These are phyloP conservation scores for Pholiota microspora DNA, from an alignment of 768 basidiomycete species.

Conservation along the genomic window DNA sequence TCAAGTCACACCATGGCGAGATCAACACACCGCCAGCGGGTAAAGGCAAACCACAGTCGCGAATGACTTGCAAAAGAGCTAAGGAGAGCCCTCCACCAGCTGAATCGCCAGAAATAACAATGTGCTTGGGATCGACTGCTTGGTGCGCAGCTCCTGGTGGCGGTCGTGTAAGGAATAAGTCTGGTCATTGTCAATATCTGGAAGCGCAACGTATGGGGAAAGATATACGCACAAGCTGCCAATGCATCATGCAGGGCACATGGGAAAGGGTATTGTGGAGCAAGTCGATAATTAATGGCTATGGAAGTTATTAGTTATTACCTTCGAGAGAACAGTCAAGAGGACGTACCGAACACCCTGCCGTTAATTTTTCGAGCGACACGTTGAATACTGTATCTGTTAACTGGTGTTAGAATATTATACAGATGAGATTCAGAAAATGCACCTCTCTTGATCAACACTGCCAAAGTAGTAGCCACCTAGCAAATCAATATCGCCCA, in stretches of 20 bases:
- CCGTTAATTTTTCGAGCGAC: constrained; percentile 92
- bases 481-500: constrained; percentile 20
- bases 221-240: constrained; percentile 67
- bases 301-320: too few relatives aligned
- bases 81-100: constrained; percentile 89
- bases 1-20: constrained; percentile 91
- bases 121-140: constrained; percentile 76
- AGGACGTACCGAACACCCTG: constrained; percentile 67
- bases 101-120: constrained; percentile 88
- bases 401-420: neutral
- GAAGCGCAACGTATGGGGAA: neutral
- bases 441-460: constrained; percentile 70
- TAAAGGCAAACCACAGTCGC: constrained; percentile 76
- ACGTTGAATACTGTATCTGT: constrained; percentile 73
- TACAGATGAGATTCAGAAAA: neutral
- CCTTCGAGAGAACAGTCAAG: too few relatives aligned
- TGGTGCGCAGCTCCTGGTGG: constrained; percentile 75
- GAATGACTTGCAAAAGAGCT: constrained; percentile 82
- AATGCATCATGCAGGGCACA: constrained; percentile 87
- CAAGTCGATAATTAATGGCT: constrained; percentile 84
- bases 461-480: constrained; percentile 87
- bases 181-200: constrained; percentile 32
- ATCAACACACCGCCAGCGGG: constrained; percentile 90
- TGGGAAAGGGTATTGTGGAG: constrained; percentile 97
- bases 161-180: constrained; percentile 87